Percentiles rank a stretch among this genome's conserved stretches.
Conservation (phyloP, 2,329 filamentous ascomycete genomes). For the Pseudogymnoascus pannorum region DNA sequence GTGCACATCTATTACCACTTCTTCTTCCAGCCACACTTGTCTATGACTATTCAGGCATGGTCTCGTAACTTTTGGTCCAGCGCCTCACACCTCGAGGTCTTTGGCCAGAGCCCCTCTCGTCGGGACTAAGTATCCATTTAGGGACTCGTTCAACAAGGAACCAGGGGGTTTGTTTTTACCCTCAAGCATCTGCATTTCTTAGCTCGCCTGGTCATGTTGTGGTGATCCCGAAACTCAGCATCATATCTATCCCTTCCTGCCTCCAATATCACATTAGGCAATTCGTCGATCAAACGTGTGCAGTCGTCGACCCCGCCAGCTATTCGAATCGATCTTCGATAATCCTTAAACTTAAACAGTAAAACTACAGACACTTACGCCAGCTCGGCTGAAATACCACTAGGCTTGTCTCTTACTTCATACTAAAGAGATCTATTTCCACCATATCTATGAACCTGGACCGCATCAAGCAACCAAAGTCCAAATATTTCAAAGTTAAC, state of each 20-base stretch:
- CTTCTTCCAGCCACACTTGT: background rate
- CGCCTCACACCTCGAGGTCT: background rate
- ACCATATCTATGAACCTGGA: background rate
- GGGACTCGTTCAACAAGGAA: constrained; percentile 4
- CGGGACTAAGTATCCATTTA: background rate
- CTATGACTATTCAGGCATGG: background rate
- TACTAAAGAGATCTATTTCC: background rate
- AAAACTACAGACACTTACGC: background rate
- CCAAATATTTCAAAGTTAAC: background rate
- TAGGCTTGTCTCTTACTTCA: background rate
- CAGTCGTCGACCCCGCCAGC: background rate
- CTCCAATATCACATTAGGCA: constrained; percentile 7
- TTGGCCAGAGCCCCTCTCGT: constrained; percentile 4
- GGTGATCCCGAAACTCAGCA: background rate
- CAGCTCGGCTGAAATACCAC: background rate
- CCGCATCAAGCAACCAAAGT: background rate
- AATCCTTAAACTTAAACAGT: constrained; percentile 3
- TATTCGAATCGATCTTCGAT: background rate
- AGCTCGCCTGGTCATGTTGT: constrained; percentile 7
- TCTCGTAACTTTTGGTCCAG: background rate
- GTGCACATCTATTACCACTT: constrained; percentile 6
- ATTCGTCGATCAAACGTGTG: constrained; percentile 6
- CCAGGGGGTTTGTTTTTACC: background rate
- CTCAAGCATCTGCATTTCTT: constrained; percentile 1
- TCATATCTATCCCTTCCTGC: constrained; percentile 6